These are phyloP conservation scores for Emericellopsis atlantica DNA, from an alignment of 2,329 filamentous ascomycete species.

Conservation along the genomic window DNA sequence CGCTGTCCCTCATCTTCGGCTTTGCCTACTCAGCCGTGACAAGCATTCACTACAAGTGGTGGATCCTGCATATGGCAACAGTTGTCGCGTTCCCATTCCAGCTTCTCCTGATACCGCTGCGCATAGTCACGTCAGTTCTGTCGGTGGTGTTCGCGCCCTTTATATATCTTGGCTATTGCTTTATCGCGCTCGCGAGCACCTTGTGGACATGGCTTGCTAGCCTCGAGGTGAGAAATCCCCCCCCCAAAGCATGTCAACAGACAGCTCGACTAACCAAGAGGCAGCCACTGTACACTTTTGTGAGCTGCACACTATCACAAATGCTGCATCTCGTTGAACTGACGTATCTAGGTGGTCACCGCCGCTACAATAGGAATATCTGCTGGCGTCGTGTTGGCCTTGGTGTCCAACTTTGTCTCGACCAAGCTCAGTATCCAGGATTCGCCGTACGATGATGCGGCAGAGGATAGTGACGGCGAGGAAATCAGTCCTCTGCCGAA, in stretches of 20 bases:
- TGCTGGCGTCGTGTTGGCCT: constrained; percentile 46
- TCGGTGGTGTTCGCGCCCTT: constrained; percentile 22
- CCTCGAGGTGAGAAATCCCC: constrained; percentile 19
- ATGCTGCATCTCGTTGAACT: not conserved
- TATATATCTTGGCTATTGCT: constrained; percentile 15
- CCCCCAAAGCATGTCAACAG: not conserved
- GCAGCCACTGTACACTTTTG: constrained; percentile 29
- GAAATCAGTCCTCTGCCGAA: no score
- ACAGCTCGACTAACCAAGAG: no score
- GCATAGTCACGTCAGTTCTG: constrained; percentile 12
- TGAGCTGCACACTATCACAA: constrained; percentile 11
- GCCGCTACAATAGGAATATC: constrained; percentile 56
- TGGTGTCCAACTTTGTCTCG: constrained; percentile 41
- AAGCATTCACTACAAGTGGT: constrained; percentile 13
- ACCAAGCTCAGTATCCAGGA: constrained; percentile 32
- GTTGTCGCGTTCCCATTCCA: constrained; percentile 16
- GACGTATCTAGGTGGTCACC: constrained; percentile 36
- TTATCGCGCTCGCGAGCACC: no score
- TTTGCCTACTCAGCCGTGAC: constrained; percentile 9
- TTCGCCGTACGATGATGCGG: constrained; percentile 1
- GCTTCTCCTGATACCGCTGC: constrained; percentile 16
- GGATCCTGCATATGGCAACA: constrained; percentile 6
- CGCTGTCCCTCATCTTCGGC: constrained; percentile 11
- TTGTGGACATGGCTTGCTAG: constrained; percentile 8
- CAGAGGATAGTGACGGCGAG: no score